These are phyloP conservation scores for Pseudogymnoascus sp. DNA, from an alignment of 2,329 filamentous ascomycete species.

Conservation along the genomic window DNA sequence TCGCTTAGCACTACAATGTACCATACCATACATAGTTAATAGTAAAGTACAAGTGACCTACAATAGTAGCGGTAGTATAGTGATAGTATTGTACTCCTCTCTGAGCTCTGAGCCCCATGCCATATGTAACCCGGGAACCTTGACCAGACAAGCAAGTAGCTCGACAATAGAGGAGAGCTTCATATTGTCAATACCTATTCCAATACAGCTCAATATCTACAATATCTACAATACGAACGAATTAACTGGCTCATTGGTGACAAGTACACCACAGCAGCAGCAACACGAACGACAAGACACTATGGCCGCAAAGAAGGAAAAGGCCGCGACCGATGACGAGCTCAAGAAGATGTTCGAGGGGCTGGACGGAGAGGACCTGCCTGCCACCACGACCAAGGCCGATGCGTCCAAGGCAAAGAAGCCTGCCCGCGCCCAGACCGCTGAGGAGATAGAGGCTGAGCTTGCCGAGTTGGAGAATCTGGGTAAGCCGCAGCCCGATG, in stretches of 20 bases:
- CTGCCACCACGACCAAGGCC: conserved; percentile 32
- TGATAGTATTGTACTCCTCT: not conserved
- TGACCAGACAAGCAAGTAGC: not conserved
- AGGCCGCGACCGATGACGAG: conserved; percentile 51
- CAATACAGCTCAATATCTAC: not conserved
- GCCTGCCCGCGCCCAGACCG: conserved; percentile 28
- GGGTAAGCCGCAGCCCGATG: conserved; percentile 59
- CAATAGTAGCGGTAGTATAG: not conserved
- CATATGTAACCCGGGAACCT: not conserved
- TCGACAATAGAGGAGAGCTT: conserved; percentile 13
- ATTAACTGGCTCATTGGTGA: not conserved
- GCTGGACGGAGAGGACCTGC: conserved; percentile 43
- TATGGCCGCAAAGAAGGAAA: conserved; percentile 55
- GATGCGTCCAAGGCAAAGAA: conserved; percentile 29
- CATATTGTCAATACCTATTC: not conserved
- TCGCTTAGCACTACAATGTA: not conserved
- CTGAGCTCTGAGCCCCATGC: too few relatives aligned
- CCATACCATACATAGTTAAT: not conserved
- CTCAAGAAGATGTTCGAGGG: conserved; percentile 58
- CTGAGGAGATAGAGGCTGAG: conserved; percentile 53
- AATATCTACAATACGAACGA: not conserved
- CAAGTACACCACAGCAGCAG: not conserved
- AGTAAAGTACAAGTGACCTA: not conserved
- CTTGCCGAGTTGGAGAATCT: conserved; percentile 75
- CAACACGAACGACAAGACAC: conserved; percentile 12